Percentiles rank a stretch among this genome's conserved stretches.
Evolutionary conservation across 108 stramenopile species (phyloP).

Genomic region (Cyclotella choctawhatcheeana): DNA sequence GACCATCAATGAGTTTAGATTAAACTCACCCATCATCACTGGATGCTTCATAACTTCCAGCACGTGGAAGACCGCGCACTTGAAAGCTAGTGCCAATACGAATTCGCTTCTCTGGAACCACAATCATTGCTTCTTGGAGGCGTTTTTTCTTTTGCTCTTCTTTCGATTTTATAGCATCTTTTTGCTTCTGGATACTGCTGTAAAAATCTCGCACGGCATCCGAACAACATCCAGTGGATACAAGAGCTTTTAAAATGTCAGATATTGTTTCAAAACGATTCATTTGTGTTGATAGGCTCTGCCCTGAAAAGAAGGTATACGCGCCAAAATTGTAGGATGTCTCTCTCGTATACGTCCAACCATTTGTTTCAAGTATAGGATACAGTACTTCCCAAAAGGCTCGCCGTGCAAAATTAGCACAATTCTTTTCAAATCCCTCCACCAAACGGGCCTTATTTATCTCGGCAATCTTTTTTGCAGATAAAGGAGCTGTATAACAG

Average conservation of each 20-base stretch:
- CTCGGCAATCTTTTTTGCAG: constrained; percentile 27
- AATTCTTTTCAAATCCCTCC: constrained; percentile 3
- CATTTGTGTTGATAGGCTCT: not conserved
- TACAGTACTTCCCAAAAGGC: constrained; percentile 39
- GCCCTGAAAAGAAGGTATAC: constrained; percentile 14
- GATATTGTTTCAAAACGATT: constrained; percentile 18
- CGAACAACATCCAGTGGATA: not conserved
- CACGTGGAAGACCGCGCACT: constrained; percentile 13
- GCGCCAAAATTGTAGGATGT: constrained; percentile 35
- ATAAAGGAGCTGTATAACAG: constrained; percentile 2
- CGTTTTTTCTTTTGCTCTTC: not conserved
- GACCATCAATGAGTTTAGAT: not conserved
- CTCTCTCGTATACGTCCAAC: constrained; percentile 19
- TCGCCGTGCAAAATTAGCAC: not conserved
- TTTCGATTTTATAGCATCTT: not conserved
- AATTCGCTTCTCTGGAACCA: not conserved
- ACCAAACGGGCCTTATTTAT: constrained; percentile 22
- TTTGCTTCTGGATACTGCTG: constrained; percentile 9
- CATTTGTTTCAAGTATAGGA: constrained; percentile 8
- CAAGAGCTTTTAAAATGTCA: constrained; percentile 6
- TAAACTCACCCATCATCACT: constrained; percentile 22
- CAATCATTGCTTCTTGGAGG: not conserved
- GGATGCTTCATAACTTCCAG: constrained; percentile 13
- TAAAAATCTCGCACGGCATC: constrained; percentile 12
- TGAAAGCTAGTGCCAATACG: constrained; percentile 24